Evolutionary conservation across 2,329 filamentous ascomycete species (phyloP).

Genomic region (Diplodia corticola): DNA sequence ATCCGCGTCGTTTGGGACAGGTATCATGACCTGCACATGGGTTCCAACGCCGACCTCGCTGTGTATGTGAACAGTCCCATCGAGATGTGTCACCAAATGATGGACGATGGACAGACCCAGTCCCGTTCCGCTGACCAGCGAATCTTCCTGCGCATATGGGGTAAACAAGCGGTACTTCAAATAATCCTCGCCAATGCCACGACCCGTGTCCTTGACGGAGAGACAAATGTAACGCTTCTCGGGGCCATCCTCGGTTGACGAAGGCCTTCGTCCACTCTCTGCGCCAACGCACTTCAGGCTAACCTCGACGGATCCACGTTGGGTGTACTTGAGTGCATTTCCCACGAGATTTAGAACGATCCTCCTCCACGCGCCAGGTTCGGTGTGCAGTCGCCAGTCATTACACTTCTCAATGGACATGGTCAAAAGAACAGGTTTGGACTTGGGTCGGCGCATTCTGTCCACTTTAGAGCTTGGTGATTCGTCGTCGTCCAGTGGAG

Average conservation of each 20-base stretch:
- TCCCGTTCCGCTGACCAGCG: conserved; percentile 40
- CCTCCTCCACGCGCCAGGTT: conserved; percentile 37
- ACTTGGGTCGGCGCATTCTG: background rate
- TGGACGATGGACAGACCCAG: conserved; percentile 42
- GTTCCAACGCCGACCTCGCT: conserved; percentile 40
- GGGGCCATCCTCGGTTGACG: background rate
- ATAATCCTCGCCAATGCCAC: conserved; percentile 43
- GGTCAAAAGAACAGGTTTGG: conserved; percentile 33
- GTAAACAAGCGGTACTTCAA: conserved; percentile 39
- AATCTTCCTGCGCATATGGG: conserved; percentile 43
- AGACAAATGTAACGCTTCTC: conserved; percentile 25
- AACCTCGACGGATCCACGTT: background rate
- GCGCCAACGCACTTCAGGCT: background rate
- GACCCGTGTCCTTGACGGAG: conserved; percentile 39
- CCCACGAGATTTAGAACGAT: conserved; percentile 27
- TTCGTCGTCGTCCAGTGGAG: background rate
- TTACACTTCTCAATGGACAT: conserved; percentile 44
- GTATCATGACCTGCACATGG: conserved; percentile 33
- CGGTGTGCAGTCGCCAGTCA: conserved; percentile 46
- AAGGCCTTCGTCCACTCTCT: background rate
- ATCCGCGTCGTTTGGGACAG: conserved; percentile 40
- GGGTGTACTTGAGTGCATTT: conserved; percentile 27
- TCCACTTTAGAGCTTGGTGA: background rate
- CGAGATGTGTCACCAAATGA: conserved; percentile 39
- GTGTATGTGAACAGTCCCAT: conserved; percentile 40